Percentiles rank a stretch among this genome's conserved stretches.
phyloP scores from a whole-genome alignment of 331 rosid species.

The Malus hybrid region DNA sequence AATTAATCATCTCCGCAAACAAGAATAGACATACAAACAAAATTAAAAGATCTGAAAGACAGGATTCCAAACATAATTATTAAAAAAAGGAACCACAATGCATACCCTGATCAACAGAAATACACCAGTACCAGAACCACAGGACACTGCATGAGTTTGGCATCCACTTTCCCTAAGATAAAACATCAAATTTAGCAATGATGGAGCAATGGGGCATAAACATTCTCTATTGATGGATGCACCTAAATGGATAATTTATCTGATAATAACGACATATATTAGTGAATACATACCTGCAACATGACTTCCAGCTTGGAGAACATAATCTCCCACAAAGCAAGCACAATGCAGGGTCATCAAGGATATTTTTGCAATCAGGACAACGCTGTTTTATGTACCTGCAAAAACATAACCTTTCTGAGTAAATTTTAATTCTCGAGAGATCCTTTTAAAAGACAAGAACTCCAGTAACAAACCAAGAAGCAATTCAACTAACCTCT shows the following conservation, averaged over 20 bases:
- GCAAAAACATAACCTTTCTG: slow-evolving; percentile 11
- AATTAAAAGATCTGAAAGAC: not conserved
- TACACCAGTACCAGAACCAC: slow-evolving; percentile 93
- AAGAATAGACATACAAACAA: not conserved
- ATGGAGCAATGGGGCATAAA: not conserved
- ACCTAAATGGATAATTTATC: not conserved
- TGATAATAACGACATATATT: not conserved
- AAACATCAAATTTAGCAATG: slow-evolving; percentile 15
- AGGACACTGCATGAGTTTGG: slow-evolving; percentile 72
- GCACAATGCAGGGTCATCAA: slow-evolving; percentile 89
- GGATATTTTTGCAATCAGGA: slow-evolving; percentile 50
- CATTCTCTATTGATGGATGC: not conserved
- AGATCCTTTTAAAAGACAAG: not conserved
- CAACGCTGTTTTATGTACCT: slow-evolving; percentile 85
- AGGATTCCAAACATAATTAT: not conserved
- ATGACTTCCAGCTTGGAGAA: slow-evolving; percentile 79
- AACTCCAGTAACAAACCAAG: not conserved
- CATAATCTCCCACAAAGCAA: slow-evolving; percentile 89
- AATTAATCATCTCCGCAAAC: not conserved
- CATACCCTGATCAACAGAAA: slow-evolving; percentile 82
- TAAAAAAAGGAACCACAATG: not conserved
- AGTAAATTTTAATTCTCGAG: not conserved
- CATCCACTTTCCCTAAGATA: slow-evolving; percentile 75
- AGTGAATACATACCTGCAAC: slow-evolving; percentile 76
- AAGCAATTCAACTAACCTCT: slow-evolving; percentile 44